Evolutionary conservation across 495 filamentous ascomycete species (phyloP), one percentile per base, ranked within the genome.

Genomic region (Aspergillus avenaceus): DNA sequence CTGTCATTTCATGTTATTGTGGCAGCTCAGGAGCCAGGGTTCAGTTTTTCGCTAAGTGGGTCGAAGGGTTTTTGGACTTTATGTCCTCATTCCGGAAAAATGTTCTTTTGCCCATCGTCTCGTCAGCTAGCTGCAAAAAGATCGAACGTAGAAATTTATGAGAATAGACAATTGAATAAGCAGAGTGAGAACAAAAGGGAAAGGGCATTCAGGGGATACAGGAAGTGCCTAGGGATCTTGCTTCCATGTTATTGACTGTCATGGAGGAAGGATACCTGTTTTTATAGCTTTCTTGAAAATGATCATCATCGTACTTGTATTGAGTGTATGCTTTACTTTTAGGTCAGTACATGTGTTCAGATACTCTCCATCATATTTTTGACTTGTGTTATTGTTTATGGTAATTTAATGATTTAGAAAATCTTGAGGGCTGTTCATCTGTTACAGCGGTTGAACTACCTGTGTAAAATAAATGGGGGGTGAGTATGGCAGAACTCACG

Each of bases 361-460:
- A 21, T 42, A 42, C 38, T 21, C 38, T 42, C 38, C 16, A 42
- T 42, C 38, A 42, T 24, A 42, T n/a, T 24, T 42, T 42, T 21
- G 38, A 42, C 38, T 42, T 42, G 38, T 21, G 16, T 42, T 21
- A 42, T 42, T 42, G 38, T 42, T 42, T 21, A 42, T 42, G 22
- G 16, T 6, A 42, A 42, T 42, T 42, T 21, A 42, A 42, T 21
- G 22, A 42, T 21, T 42, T 42, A 2, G 12, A 42, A 42, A 42
- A 42, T 21, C 38, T 21, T 24, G 38, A 42, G 38, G 38, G 38
- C 38, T 42, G 38, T 42, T 42, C 18, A 42, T 42, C 38, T 42
- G 38, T 19, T 21, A 42, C 38, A 19, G 38, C 38, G 38, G 38
- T 42, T 21, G 4, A 41, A 40, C 36, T 40, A 40, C 36, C 36